Evolutionary conservation across 1,284 basidiomycete species (phyloP), one percentile per base, ranked within the genome.

Genomic region (Waitea zeae): DNA sequence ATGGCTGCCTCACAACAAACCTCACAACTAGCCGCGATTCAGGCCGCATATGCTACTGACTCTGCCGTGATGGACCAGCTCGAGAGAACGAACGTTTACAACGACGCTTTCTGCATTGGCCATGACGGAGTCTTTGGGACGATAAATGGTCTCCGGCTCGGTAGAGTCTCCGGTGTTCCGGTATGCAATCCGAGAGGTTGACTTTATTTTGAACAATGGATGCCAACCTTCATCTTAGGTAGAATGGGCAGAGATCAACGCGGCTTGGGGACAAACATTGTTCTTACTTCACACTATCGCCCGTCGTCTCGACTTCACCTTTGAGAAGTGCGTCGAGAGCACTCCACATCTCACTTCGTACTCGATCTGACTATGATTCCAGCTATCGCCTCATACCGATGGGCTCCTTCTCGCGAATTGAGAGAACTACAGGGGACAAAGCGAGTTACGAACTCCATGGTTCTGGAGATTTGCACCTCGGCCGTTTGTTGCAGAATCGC

Each of bases 241-340:
- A 18, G 93, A 97, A 49, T 99, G 93, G 92, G 74, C 86, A 4
- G 95, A 99, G 57, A 92, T 98, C 53, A 98, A 98, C 50, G 95
- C 95, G 4, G 95, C 95, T 3, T 96, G 93, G 89, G 95, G 95
- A 0, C 84, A 97, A 49, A 87, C 89, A 0, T 64, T 93, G n/a
- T 61, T 98, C 14, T 64, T 97, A 35, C 61, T 98, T 12, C 84
- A 92, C 46, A 89, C 89, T 3, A 71, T 98, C 34, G 86, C 87
- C 3, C 67, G 80, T 38, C 93, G 92, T 52, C 68, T 95, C 6
- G 87, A 86, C 37, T 87, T 75, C 50, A 72, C 71, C 1, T 92
- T 95, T 46, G 77, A 84, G 46, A 74, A 73, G 87, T 89, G 53
- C 44, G 67, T 54, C 38, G 34, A 11, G n/a, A n/a, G n/a, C n/a